Percentiles rank a stretch among this genome's conserved stretches.
These are phyloP conservation scores for Blastocystis sp. DNA, from an alignment of 352 stramenopile species.

Conservation along the genomic window DNA sequence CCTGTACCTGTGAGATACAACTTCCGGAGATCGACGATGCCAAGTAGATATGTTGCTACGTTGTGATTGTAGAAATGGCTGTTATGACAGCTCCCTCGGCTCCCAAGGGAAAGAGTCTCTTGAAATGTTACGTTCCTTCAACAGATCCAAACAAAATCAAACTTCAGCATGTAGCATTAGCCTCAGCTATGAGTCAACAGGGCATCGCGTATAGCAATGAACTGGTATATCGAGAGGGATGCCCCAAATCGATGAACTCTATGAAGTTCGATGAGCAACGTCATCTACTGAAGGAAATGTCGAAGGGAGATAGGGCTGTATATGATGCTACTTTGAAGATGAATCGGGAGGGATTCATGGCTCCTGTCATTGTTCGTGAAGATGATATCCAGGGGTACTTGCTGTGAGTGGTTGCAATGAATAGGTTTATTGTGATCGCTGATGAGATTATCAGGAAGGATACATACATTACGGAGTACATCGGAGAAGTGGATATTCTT, in stretches of 20 bases:
- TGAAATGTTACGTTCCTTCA: constrained; percentile 34
- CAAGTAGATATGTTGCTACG: neutral
- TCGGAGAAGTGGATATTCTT: constrained; percentile 50
- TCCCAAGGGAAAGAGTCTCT: neutral
- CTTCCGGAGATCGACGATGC: neutral
- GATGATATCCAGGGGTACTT: constrained; percentile 29
- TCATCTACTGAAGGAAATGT: constrained; percentile 50
- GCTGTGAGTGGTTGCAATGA: neutral
- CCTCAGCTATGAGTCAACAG: constrained; percentile 40
- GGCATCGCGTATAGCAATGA: constrained; percentile 34
- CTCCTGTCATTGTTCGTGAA: constrained; percentile 36
- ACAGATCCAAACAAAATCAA: constrained; percentile 44
- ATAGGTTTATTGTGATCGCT: constrained; percentile 43
- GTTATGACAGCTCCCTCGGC: constrained; percentile 17
- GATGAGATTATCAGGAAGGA: constrained; percentile 58
- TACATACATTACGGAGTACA: constrained; percentile 41
- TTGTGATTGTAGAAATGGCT: neutral
- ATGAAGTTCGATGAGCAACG: constrained; percentile 41
- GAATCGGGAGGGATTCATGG: constrained; percentile 27
- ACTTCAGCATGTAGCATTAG: constrained; percentile 41
- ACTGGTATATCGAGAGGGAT: constrained; percentile 26
- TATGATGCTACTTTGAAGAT: constrained; percentile 10
- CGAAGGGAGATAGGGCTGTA: constrained; percentile 6
- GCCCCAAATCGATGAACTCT: neutral
- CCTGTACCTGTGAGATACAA: constrained; percentile 27